Evolutionary conservation across 148 eudicot genomes (phyloP).

Genomic region (Vaccinium macrocarpon): DNA sequence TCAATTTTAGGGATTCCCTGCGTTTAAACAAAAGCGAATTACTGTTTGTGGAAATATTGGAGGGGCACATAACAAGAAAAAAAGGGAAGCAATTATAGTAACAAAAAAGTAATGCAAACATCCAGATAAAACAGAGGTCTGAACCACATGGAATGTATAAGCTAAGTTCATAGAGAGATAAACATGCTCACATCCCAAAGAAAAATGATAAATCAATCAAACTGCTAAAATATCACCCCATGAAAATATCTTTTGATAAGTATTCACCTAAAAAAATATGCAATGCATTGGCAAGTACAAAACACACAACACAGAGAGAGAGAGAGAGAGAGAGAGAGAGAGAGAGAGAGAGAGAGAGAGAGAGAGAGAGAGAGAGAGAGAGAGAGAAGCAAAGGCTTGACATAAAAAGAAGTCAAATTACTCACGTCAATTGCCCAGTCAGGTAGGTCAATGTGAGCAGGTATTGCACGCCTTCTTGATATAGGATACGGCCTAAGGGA

Average conservation of each 20-base stretch:
- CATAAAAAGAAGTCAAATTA: conserved; percentile 13
- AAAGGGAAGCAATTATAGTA: conserved; percentile 1
- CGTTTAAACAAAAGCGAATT: background rate
- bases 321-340: too few relatives aligned
- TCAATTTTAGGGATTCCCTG: conserved; percentile 92
- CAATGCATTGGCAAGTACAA: background rate
- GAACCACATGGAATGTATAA: background rate
- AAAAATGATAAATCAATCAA: background rate
- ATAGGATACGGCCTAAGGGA: conserved; percentile 74
- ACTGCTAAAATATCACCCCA: background rate
- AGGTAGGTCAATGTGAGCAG: conserved; percentile 68
- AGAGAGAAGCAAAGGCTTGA: background rate
- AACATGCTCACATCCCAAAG: background rate
- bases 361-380: too few relatives aligned
- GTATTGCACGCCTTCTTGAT: conserved; percentile 65
- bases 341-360: too few relatives aligned
- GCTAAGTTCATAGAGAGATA: background rate
- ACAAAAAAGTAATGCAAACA: background rate
- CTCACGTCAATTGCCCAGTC: conserved; percentile 96
- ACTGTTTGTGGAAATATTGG: background rate
- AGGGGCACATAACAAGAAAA: background rate
- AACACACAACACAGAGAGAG: too few relatives aligned
- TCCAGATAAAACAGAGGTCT: background rate
- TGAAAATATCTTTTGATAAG: background rate
- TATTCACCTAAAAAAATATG: background rate